Evolutionary conservation across 1,139 yeast genomes (phyloP), one percentile per base, ranked within the genome.

Genomic region (Sugiyamaella neomexicana): DNA sequence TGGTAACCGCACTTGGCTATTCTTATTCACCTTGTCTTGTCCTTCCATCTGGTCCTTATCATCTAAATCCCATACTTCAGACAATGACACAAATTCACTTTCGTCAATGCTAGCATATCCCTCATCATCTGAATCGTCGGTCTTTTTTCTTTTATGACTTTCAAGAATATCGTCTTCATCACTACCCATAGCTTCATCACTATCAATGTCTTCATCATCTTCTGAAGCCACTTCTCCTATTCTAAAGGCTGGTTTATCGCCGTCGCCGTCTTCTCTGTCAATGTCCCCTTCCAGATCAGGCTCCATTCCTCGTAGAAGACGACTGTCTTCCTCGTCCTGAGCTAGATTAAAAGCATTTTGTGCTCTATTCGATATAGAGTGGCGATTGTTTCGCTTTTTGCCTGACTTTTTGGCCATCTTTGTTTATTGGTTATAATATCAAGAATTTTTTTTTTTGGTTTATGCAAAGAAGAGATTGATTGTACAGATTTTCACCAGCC

Each of bases 41-140:
- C 57, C 67, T 51, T 60, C 63, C 16, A 50, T 62, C n/a, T 58
- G 55, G 10, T 59, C 62, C 42, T 62, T 69, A 36, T 83, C 90
- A 67, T 88, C 95, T 74, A 83, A 70, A 68, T 87, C 97, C 96
- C 96, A 90, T 5, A 89, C 91, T 62, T 85, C 90, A 6, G 96
- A 86, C 47, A 90, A 75, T 0, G 95, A 80, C 53, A 87, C 80
- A 56, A 90, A 75, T 62, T 89, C 87, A 37, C 73, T 74, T 67
- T 89, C 96, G 64, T 90, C 97, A 48, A 81, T 69, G 64, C 85
- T 80, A 46, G 56, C 62, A 39, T 61, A 63, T n/a, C 59, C 65
- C 10, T 72, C 74, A 60, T 80, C 75, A 31, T 66, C 74, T 57
- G 67, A 70, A 16, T 60, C 58, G 23, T 51, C 60, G 5, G 41